Conservation (phyloP, 2,329 filamentous ascomycete species). For the Aspergillus cejpii region DNA sequence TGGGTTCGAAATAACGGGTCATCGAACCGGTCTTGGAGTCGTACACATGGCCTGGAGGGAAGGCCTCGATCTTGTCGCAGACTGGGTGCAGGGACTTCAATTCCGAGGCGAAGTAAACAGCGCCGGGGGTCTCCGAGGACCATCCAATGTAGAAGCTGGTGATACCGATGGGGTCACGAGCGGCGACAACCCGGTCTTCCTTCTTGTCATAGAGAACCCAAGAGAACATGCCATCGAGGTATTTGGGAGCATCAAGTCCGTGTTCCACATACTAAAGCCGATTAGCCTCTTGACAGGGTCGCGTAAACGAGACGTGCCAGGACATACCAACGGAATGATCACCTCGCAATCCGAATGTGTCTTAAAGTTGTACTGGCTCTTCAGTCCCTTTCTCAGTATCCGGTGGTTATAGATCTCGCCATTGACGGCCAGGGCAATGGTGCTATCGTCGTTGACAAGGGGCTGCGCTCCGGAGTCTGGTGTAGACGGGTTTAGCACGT, state of each 20-base stretch:
- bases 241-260: slow-evolving; percentile 83
- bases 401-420: slow-evolving; percentile 99
- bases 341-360: slow-evolving; percentile 98
- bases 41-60: slow-evolving; percentile 92
- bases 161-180: slow-evolving; percentile 92
- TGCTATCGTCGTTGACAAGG: slow-evolving; percentile 82
- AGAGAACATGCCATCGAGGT: slow-evolving; percentile 98
- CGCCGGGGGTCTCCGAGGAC: slow-evolving; percentile 70
- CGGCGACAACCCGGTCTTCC: slow-evolving; percentile 84
- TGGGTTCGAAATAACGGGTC: slow-evolving; percentile 83
- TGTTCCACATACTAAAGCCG: slow-evolving; percentile 72
- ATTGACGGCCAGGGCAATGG: slow-evolving; percentile 90
- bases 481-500: slow-evolving; percentile 13
- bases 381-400: slow-evolving; percentile 79
- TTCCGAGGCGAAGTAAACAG: slow-evolving; percentile 95
- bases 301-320: not conserved
- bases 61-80: slow-evolving; percentile 89
- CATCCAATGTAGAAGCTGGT: slow-evolving; percentile 97
- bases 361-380: slow-evolving; percentile 89
- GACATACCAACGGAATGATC: slow-evolving; percentile 84
- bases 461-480: slow-evolving; percentile 92
- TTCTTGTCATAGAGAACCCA: slow-evolving; percentile 97
- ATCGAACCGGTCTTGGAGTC: slow-evolving; percentile 84
- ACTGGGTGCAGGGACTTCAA: slow-evolving; percentile 87
- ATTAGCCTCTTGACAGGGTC: slow-evolving; percentile 14